These are phyloP conservation scores for Paecilomyces sp. DNA, from an alignment of 2,329 filamentous ascomycete genomes.

Conservation along the genomic window DNA sequence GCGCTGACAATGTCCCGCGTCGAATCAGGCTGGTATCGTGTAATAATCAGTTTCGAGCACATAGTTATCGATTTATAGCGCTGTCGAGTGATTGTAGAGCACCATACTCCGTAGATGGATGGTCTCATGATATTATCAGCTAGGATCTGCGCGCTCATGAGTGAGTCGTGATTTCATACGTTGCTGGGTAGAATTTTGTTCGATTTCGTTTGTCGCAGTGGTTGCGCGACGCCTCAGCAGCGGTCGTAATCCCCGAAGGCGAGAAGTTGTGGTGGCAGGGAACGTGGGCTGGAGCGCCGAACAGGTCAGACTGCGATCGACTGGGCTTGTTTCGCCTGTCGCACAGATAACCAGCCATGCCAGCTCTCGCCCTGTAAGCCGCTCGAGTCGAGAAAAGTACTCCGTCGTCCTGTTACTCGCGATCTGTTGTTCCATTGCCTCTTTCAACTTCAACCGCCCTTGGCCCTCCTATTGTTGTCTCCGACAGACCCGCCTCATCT, in stretches of 20 bases:
- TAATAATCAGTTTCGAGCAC: background rate
- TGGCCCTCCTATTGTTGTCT: background rate
- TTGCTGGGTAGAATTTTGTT: too few relatives aligned
- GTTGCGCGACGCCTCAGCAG: background rate
- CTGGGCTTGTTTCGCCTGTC: background rate
- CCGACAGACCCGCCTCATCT: background rate
- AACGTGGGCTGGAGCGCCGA: background rate
- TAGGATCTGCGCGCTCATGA: too few relatives aligned
- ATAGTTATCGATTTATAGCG: background rate
- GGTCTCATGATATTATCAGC: background rate
- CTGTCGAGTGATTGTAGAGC: background rate
- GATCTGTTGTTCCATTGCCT: background rate
- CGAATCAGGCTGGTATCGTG: background rate
- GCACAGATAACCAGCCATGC: background rate
- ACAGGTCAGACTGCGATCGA: background rate
- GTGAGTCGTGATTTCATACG: too few relatives aligned
- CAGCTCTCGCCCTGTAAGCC: background rate
- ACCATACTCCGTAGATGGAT: background rate
- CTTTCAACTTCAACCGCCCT: background rate
- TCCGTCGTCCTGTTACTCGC: background rate
- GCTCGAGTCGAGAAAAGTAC: background rate
- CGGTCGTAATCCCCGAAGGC: background rate
- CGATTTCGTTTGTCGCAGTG: background rate
- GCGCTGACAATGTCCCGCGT: background rate
- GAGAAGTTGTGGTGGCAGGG: background rate